Base-by-base conservation (phyloP, 2,329 filamentous ascomycete genomes). In the Fusarium papillatum region DNA sequence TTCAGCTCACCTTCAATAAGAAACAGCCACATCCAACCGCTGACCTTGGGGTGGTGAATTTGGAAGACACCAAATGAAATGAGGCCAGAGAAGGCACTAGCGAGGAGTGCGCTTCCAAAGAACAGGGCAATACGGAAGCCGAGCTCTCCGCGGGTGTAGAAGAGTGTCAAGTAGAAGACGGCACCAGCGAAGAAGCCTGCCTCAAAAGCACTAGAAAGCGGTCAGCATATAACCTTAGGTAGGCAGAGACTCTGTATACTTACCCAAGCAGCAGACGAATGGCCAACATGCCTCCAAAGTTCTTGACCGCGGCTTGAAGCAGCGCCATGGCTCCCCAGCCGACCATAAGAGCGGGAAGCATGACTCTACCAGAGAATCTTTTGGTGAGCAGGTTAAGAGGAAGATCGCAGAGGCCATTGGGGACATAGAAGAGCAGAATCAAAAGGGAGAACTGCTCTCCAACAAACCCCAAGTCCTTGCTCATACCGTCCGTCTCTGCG, bases 1-100 rank as follows among this genome's bases (percentile, higher is more conserved):
- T 39, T 38, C 16, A 24, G 82, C 3, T 92, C 82, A 2, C 91
- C 92, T 17, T 82, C 82, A 7, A 84, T 83, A 4, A 64, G 29
- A 29, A 64, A 64, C 9, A 64, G 31, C 61, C 61, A 64, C 61
- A 64, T 64, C 61, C 61, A 64, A 9, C 61, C 61, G 19, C 14
- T 50, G 29, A 36, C 61, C 4, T 61, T 22, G 22, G 41, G 61
- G 61, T 64, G 41, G 1, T 38, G 24, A 19, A 71, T 71, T 22
- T 87, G 86, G 0, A 90, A 90, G 64, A 94, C 93, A 2, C 92
- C 90, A 4, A 88, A 89, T 1, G 89, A 87, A 36, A 91, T 88
- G 8, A 91, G 81, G 2, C 91, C 92, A 3, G 91, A 92, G 77
- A 94, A 94, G 2, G 92, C 92, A 2, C 91, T 92, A 1, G 90